Evolutionary conservation across 306 rosid species (phyloP), one percentile per base, ranked within the genome.

Genomic region (Chamaecrista fasciculata): DNA sequence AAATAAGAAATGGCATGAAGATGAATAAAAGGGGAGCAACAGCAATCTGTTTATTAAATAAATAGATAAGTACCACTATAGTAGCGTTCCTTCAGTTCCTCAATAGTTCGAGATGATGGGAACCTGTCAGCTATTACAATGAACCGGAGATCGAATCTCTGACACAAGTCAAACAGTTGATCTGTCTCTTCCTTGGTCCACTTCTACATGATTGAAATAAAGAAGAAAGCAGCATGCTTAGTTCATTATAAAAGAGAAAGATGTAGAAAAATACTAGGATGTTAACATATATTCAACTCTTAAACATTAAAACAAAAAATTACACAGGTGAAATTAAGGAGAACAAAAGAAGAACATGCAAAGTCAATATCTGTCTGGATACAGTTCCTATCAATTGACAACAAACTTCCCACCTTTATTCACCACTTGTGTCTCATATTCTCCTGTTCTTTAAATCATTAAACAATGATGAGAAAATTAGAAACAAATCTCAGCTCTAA

Each of bases 141-240:
- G 75, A 94, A 91, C 59, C 95, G 96, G 60, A 94, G 97, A 83
- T 94, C 97, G 69, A 89, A 94, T 79, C 77, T 83, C 82, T 83
- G 85, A 29, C 97, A 94, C 78, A 94, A 63, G 67, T 89, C 89
- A 79, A 94, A 94, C 61, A 94, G 86, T 74, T 81, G 89, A 81
- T 91, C 87, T 15, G 99, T 94, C 91, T 87, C 99, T 81, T 94
- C 91, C 86, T 83, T 94, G 66, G 97, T 85, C 99, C 97, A 94
- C 60, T 39, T 72, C 99, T 94, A 70, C 4, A 53, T 74, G 57
- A 66, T 73, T 39, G n/a, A 71, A 37, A 66, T 20, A 81, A 14
- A 65, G 21, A 62, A 36, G 23, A 60, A 48, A 34, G 65, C 28
- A 66, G 52, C 20, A 40, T 40, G 66, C 23, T 52, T 62, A 24